phyloP scores from a whole-genome alignment of 164 flowering plant genomes.

The Tetracentron sinense region DNA sequence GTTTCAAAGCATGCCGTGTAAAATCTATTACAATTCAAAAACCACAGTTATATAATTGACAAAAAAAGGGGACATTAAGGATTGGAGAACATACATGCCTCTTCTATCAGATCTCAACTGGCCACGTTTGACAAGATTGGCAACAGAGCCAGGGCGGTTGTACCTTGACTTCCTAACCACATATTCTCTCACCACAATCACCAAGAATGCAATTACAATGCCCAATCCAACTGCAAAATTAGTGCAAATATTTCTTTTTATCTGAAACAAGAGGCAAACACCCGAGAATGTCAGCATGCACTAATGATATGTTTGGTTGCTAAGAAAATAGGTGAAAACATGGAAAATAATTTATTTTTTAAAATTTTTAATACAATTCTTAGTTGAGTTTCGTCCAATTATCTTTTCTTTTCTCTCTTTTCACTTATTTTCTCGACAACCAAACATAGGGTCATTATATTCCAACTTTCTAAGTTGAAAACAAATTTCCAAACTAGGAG shows the following conservation, averaged over 20 bases:
- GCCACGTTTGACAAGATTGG: slow-evolving; percentile 93
- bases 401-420: too few species aligned
- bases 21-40: background rate
- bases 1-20: background rate
- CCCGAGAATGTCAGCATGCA: slow-evolving; percentile 6
- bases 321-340: too few species aligned
- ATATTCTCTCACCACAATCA: slow-evolving; percentile 45
- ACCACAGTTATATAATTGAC: background rate
- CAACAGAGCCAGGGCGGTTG: slow-evolving; percentile 73
- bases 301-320: too few species aligned
- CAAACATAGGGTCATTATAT: background rate
- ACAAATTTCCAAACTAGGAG: too few species aligned
- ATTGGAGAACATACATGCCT: slow-evolving; percentile 87
- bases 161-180: slow-evolving; percentile 39
- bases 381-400: background rate
- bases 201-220: slow-evolving; percentile 39
- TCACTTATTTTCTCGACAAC: too few species aligned
- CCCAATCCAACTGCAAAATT: slow-evolving; percentile 46
- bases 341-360: background rate
- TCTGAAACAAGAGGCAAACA: slow-evolving; percentile 31
- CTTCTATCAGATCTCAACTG: slow-evolving; percentile 96
- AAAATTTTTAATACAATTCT: too few species aligned
- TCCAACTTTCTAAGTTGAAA: too few species aligned
- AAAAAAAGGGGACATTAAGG: slow-evolving; percentile 2
- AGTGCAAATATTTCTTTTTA: slow-evolving; percentile 27